Evolutionary conservation across 805 yeast species (phyloP).

Genomic region (Starmera dryadoides): DNA sequence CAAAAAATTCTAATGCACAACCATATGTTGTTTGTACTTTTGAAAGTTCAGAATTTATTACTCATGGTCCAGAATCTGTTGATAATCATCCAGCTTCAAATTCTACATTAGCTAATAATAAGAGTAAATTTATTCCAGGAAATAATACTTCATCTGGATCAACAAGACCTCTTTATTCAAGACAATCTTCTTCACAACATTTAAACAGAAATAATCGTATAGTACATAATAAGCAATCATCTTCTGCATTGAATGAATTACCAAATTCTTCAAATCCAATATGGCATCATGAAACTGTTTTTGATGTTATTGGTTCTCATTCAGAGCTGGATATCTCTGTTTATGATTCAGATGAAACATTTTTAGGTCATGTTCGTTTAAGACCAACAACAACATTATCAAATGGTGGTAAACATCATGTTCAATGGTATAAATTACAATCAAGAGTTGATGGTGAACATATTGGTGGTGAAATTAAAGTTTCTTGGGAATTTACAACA

Average conservation of each 20-base stretch:
- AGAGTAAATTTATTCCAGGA: conserved; percentile 4
- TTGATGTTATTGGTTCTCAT: conserved; percentile 81
- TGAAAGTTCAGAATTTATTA: conserved; percentile 85
- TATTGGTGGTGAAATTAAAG: conserved; percentile 71
- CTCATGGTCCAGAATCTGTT: conserved; percentile 59
- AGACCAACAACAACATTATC: conserved; percentile 54
- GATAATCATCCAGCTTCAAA: conserved; percentile 24
- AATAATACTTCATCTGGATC: conserved; percentile 13
- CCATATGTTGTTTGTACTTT: conserved; percentile 91
- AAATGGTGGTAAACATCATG: conserved; percentile 25
- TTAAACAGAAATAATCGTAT: conserved; percentile 22
- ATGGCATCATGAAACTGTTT: conserved; percentile 90
- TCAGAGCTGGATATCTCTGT: conserved; percentile 86
- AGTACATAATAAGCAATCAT: conserved; percentile 4
- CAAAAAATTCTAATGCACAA: conserved; percentile 47
- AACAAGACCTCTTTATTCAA: conserved; percentile 33
- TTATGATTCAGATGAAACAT: conserved; percentile 84
- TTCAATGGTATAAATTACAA: conserved; percentile 69
- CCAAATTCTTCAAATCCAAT: conserved; percentile 53
- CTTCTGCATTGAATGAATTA: conserved; percentile 8
- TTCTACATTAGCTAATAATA: conserved; percentile 14
- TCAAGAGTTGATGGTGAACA: conserved; percentile 71
- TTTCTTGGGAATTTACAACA: conserved; percentile 65
- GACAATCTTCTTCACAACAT: conserved; percentile 37
- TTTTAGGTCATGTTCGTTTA: conserved; percentile 77